Evolutionary conservation across 2,329 filamentous ascomycete genomes (phyloP).

Genomic region (Stachybotrys chlorohalonatus): DNA sequence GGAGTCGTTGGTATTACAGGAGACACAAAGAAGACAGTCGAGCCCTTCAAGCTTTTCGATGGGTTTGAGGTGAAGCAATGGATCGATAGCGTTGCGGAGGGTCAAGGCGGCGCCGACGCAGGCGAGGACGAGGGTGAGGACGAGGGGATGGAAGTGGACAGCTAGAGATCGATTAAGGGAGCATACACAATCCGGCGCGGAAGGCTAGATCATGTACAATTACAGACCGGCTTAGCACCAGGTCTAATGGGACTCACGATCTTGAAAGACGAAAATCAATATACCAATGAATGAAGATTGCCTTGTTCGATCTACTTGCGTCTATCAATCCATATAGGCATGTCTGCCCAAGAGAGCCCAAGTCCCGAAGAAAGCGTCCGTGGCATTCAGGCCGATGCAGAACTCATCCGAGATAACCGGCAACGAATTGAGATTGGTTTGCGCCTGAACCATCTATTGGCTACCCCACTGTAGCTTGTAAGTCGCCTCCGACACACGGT

Average conservation of each 20-base stretch:
- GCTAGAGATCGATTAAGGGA: slow-evolving; percentile 12
- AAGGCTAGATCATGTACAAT: slow-evolving; percentile 27
- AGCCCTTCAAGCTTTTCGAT: slow-evolving; percentile 87
- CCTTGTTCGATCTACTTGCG: not conserved
- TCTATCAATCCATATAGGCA: not conserved
- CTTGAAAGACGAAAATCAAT: not conserved
- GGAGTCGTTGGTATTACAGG: slow-evolving; percentile 63
- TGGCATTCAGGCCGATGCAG: not conserved
- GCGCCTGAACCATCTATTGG: slow-evolving; percentile 32
- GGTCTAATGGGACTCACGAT: slow-evolving; percentile 12
- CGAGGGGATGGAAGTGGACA: slow-evolving; percentile 27
- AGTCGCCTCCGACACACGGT: slow-evolving; percentile 65
- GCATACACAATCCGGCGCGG: slow-evolving; percentile 10
- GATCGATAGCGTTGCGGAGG: slow-evolving; percentile 64
- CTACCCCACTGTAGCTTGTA: slow-evolving; percentile 77
- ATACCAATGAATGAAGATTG: not conserved
- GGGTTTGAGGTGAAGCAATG: slow-evolving; percentile 78
- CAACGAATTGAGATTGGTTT: not conserved
- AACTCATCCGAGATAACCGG: not conserved
- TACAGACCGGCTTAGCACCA: slow-evolving; percentile 19
- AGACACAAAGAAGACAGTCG: slow-evolving; percentile 46
- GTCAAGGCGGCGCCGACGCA: slow-evolving; percentile 30
- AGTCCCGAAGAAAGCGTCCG: not conserved
- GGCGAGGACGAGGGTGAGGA: slow-evolving; percentile 18
- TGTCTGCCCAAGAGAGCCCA: not conserved